These are phyloP conservation scores for Cruciata laevipes DNA, from an alignment of 257 asterid species.

Conservation along the genomic window DNA sequence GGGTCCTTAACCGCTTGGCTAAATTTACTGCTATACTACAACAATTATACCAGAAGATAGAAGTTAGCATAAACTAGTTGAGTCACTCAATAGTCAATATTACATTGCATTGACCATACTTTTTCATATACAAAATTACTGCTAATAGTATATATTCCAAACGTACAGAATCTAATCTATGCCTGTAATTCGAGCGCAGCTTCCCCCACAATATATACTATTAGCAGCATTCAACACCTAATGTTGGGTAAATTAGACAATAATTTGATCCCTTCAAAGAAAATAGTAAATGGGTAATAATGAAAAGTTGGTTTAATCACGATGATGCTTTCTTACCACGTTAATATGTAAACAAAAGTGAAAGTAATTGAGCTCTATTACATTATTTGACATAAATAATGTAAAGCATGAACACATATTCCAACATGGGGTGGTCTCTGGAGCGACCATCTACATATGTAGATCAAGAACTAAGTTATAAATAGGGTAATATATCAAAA, in stretches of 20 bases:
- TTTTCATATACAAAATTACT: conserved; percentile 32
- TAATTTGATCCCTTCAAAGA: not conserved
- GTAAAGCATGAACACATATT: no score
- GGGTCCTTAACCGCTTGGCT: not conserved
- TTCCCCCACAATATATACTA: conserved; percentile 56
- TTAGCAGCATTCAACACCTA: conserved; percentile 50
- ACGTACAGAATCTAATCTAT: conserved; percentile 27
- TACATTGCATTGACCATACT: conserved; percentile 8
- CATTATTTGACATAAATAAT: no score
- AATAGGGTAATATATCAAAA: no score
- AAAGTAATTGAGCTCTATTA: no score
- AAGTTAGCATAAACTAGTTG: not conserved
- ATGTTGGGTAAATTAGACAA: conserved; percentile 4
- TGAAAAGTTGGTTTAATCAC: conserved; percentile 8
- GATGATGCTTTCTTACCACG: conserved; percentile 71
- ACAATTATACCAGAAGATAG: conserved; percentile 2
- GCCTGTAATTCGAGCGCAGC: conserved; percentile 54
- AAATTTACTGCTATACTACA: not conserved
- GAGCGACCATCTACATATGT: no score
- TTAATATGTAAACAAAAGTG: no score
- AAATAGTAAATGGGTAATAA: not conserved
- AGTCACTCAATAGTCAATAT: not conserved
- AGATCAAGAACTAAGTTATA: no score
- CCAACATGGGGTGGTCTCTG: no score
- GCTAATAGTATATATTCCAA: conserved; percentile 9